Evolutionary conservation across 108 stramenopile genomes (phyloP).

Genomic region (Stephanodiscus minutulus): DNA sequence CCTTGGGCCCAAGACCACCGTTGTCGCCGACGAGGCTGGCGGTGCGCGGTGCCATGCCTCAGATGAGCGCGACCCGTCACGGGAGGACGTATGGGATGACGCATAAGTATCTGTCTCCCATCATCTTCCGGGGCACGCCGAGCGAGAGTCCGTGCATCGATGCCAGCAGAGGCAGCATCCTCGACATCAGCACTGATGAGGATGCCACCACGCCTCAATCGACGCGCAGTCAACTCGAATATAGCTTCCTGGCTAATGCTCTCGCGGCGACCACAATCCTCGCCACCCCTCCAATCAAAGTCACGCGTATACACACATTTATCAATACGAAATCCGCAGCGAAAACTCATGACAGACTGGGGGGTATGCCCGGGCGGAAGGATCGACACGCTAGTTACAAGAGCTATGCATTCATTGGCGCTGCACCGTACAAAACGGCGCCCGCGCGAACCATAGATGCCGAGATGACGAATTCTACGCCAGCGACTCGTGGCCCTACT

Average conservation of each 20-base stretch:
- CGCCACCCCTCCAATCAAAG: constrained; percentile 7
- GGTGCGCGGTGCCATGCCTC: not conserved
- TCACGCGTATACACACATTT: not conserved
- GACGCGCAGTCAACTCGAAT: not conserved
- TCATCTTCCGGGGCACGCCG: not conserved
- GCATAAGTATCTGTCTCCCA: too few species aligned
- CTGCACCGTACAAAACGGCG: not conserved
- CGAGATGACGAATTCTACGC: not conserved
- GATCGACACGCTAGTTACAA: not conserved
- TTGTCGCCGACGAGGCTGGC: not conserved
- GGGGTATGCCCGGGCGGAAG: not conserved
- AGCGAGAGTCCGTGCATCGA: not conserved
- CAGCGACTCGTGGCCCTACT: not conserved
- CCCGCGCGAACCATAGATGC: not conserved
- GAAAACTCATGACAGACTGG: constrained; percentile 4
- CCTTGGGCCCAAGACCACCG: not conserved
- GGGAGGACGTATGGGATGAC: too few species aligned
- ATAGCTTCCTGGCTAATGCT: constrained; percentile 23
- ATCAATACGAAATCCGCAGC: not conserved
- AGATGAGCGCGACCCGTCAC: not conserved
- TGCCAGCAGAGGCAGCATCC: not conserved
- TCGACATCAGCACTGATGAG: not conserved
- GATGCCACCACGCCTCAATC: constrained; percentile 3
- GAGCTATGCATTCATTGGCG: constrained; percentile 23
- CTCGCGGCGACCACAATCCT: constrained; percentile 26